Evolutionary conservation across 2,329 filamentous ascomycete species (phyloP), one percentile per base, ranked within the genome.

Genomic region (Aspergillus ustus): DNA sequence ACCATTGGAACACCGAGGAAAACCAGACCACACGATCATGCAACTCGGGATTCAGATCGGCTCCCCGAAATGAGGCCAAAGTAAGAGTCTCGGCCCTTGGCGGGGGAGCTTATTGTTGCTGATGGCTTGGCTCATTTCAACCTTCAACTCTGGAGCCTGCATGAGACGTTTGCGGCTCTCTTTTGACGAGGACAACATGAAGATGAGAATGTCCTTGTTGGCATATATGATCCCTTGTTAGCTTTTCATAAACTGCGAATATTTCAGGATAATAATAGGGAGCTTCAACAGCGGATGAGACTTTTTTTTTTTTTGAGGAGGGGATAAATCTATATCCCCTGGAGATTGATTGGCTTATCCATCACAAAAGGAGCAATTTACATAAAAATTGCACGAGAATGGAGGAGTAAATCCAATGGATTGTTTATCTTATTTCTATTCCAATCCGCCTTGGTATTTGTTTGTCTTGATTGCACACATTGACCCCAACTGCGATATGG

Each of bases 11-110:
- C 37, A 28, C 59, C 5, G 34, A 25, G 13, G 15, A 59, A 37
- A 52, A 51, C 57, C 59, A 65, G 59, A 55, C 56, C 58, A 67
- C 34, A 13, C 31, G 31, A 49, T 50, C 53, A 49, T 45, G 43
- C 50, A 43, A 57, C 25, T 65, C 60, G 63, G 61, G 48, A 59
- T 61, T 57, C 64, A 60, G 64, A 66, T 62, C 63, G 60, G 63
- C 60, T 40, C 20, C 45, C 62, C 59, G 57, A 63, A 50, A 17
- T 31, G 9, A 48, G 25, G 13, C 48, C 50, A 25, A 15, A 22
- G 11, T 13, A 55, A 55, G 29, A 3, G 17, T 1, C 17, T 29
- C 15, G 22, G 17, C 20, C 28, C 46, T 57, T 57, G 46, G 34
- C 45, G 22, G 19, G 34, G 22, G 53, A 43, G 20, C 54, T 57